A percentile compares a stretch with the other conserved stretches of the same genome.
These are phyloP conservation scores for Mytilinidion resinicola DNA, from an alignment of 495 filamentous ascomycete species.

Conservation along the genomic window DNA sequence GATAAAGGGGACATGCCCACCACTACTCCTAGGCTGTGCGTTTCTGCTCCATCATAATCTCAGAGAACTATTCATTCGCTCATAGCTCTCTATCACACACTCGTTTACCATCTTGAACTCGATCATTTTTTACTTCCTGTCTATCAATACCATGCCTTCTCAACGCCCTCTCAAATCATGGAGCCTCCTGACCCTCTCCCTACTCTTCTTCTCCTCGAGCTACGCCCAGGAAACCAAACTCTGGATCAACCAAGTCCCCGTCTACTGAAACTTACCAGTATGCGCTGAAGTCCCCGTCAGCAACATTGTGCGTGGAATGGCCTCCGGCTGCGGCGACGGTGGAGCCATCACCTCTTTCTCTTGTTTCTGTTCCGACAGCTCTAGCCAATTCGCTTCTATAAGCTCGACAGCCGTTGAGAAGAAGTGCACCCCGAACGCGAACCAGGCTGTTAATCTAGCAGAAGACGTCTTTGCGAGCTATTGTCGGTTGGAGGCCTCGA, in stretches of 20 bases:
- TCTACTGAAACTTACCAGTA: neutral
- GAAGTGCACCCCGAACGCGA: neutral
- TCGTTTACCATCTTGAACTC: neutral
- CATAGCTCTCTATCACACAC: neutral
- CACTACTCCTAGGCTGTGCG: no score
- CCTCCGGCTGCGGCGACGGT: slow-evolving; percentile 5
- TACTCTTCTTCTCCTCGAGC: neutral
- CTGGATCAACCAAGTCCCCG: slow-evolving; percentile 7
- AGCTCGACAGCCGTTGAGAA: neutral
- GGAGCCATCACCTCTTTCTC: neutral
- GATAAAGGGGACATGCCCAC: no score
- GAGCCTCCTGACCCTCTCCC: neutral
- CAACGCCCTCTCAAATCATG: neutral
- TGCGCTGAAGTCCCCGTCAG: slow-evolving; percentile 5
- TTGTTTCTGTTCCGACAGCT: slow-evolving; percentile 5
- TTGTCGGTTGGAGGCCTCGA: neutral
- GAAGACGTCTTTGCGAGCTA: slow-evolving; percentile 5
- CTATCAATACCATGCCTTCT: neutral
- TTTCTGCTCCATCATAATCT: neutral
- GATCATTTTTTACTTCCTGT: neutral
- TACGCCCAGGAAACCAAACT: neutral
- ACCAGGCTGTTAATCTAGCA: neutral
- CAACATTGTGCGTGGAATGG: slow-evolving; percentile 6
- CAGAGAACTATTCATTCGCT: neutral
- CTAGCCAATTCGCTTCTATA: neutral